A percentile compares a stretch with the other conserved stretches of the same genome.
Conservation (phyloP, 2,329 filamentous ascomycete species). For the Capronia americana region DNA sequence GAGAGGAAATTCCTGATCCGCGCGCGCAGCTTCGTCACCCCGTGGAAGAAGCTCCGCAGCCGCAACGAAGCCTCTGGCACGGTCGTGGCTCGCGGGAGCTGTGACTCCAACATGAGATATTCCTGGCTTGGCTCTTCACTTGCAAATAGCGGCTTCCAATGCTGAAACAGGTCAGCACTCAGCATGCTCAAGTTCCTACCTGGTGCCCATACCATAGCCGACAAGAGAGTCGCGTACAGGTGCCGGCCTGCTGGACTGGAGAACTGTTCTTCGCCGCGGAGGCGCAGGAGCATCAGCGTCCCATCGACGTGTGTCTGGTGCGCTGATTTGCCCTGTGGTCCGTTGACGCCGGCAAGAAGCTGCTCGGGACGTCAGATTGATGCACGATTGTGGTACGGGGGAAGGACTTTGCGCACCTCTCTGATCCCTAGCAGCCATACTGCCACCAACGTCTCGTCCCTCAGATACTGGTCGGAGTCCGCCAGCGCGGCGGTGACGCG, state of each 20-base stretch:
- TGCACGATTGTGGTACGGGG: not conserved
- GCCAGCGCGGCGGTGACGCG: slow-evolving; percentile 26
- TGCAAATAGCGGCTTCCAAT: slow-evolving; percentile 33
- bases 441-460: slow-evolving; percentile 32
- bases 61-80: slow-evolving; percentile 23
- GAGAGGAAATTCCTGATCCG: slow-evolving; percentile 32
- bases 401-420: slow-evolving; percentile 22
- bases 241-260: slow-evolving; percentile 25
- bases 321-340: slow-evolving; percentile 13
- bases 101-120: slow-evolving; percentile 30
- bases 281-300: slow-evolving; percentile 29
- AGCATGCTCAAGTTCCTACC: slow-evolving; percentile 14
- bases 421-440: slow-evolving; percentile 31
- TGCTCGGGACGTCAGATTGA: slow-evolving; percentile 16
- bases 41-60: slow-evolving; percentile 30
- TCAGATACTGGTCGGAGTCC: slow-evolving; percentile 27
- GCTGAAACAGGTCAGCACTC: slow-evolving; percentile 23
- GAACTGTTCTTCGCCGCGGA: slow-evolving; percentile 31
- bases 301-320: slow-evolving; percentile 33
- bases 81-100: slow-evolving; percentile 24
- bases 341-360: slow-evolving; percentile 27
- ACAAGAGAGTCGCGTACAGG: slow-evolving; percentile 27
- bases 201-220: slow-evolving; percentile 27
- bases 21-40: slow-evolving; percentile 28
- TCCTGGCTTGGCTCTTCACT: slow-evolving; percentile 30